Evolutionary conservation across 352 stramenopile genomes (phyloP).

Genomic region (Phytophthora kernoviae): DNA sequence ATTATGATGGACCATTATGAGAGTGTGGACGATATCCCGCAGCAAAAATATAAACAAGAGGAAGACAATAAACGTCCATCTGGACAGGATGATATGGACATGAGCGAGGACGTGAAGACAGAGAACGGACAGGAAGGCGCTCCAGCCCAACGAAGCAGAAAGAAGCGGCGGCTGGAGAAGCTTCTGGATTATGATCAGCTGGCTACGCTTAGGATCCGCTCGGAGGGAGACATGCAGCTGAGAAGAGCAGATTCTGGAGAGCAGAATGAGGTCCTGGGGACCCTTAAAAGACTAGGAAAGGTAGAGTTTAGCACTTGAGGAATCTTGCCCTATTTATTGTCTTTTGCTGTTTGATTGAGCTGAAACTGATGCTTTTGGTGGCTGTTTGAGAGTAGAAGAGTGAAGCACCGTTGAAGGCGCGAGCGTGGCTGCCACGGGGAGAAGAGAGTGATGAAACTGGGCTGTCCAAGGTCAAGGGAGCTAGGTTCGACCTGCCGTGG

Average conservation of each 20-base stretch:
- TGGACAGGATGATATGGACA: slow-evolving; percentile 5
- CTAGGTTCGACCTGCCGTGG: slow-evolving; percentile 65
- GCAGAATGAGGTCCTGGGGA: neutral
- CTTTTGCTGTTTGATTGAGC: too few relatives aligned
- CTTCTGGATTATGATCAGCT: slow-evolving; percentile 40
- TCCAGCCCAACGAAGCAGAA: slow-evolving; percentile 24
- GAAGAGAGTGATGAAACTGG: slow-evolving; percentile 2
- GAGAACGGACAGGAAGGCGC: slow-evolving; percentile 1
- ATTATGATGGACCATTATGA: slow-evolving; percentile 78
- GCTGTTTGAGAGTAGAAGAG: slow-evolving; percentile 9
- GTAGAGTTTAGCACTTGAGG: neutral
- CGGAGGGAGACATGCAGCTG: slow-evolving; percentile 12
- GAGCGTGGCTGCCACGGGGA: slow-evolving; percentile 20
- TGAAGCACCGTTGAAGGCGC: neutral
- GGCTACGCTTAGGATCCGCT: slow-evolving; percentile 30
- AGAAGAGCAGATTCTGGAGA: neutral
- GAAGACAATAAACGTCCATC: neutral
- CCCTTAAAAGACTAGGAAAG: neutral
- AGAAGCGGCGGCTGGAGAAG: slow-evolving; percentile 57
- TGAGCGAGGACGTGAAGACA: too few relatives aligned
- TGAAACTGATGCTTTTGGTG: neutral
- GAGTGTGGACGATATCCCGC: slow-evolving; percentile 36
- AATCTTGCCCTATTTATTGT: too few relatives aligned
- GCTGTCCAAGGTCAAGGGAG: slow-evolving; percentile 17
- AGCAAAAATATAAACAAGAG: neutral